Evolutionary conservation across 1,139 yeast genomes (phyloP).

Genomic region (Hyphopichia wangnamkhiaoensis): DNA sequence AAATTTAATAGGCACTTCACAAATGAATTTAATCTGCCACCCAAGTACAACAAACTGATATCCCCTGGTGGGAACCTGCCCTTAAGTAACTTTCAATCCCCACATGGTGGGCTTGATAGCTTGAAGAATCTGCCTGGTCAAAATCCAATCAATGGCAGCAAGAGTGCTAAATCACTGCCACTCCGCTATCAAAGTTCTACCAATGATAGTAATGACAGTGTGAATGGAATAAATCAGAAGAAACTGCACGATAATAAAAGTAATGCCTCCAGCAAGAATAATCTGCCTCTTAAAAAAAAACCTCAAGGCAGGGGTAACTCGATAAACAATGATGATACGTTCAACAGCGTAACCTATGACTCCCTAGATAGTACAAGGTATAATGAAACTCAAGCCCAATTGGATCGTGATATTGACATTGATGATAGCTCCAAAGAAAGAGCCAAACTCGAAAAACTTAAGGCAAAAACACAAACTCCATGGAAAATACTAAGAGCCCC

Average conservation of each 20-base stretch:
- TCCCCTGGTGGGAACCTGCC: neutral
- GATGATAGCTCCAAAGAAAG: constrained; percentile 14
- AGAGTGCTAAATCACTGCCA: no score
- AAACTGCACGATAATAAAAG: no score
- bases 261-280: no score
- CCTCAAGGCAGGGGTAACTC: neutral
- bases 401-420: constrained; percentile 31
- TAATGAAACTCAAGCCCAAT: constrained; percentile 33
- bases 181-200: no score
- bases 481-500: constrained; percentile 37
- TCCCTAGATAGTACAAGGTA: constrained; percentile 21
- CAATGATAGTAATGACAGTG: no score
- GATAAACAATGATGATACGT: constrained; percentile 6
- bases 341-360: constrained; percentile 17
- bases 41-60: neutral
- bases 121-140: neutral
- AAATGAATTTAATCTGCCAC: neutral
- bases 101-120: neutral
- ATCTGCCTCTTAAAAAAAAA: no score
- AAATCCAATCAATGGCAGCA: no score
- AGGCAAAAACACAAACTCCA: constrained; percentile 19
- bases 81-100: neutral
- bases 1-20: neutral
- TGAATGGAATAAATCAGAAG: no score
- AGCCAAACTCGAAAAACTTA: constrained; percentile 6